Percentiles rank a stretch among this genome's conserved stretches.
These are phyloP conservation scores for Sporothrix phasma DNA, from an alignment of 2,329 filamentous ascomycete genomes.

Conservation along the genomic window DNA sequence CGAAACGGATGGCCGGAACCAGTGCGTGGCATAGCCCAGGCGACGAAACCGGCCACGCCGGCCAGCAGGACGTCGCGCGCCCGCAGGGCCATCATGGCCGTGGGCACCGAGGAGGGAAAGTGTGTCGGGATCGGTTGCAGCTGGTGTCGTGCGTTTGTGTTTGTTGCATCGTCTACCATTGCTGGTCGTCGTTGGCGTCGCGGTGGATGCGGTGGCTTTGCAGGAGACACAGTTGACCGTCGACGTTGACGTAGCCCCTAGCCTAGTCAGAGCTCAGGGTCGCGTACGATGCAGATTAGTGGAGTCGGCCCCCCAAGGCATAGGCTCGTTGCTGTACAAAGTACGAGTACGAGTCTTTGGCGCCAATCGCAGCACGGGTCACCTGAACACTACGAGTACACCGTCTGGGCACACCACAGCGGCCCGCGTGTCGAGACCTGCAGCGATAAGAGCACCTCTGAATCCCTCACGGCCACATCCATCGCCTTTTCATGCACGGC, in stretches of 20 bases:
- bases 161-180: slow-evolving; percentile 3
- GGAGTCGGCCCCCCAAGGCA: neutral
- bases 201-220: neutral
- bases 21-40: slow-evolving; percentile 79
- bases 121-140: neutral
- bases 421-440: too few relatives aligned
- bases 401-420: neutral
- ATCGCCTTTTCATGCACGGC: neutral
- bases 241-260: neutral
- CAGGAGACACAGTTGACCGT: too few relatives aligned
- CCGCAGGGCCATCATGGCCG: slow-evolving; percentile 53
- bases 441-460: too few relatives aligned
- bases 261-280: neutral
- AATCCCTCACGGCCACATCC: neutral
- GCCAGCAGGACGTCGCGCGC: slow-evolving; percentile 62
- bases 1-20: slow-evolving; percentile 71
- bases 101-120: neutral
- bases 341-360: too few relatives aligned
- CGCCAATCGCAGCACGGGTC: neutral
- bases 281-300: neutral
- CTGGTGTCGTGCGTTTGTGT: neutral
- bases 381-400: neutral
- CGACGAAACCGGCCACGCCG: slow-evolving; percentile 62
- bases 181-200: neutral
- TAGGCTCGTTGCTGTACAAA: neutral